A percentile compares a stretch with the other conserved stretches of the same genome.
These are phyloP conservation scores for Claviceps purpurea DNA, from an alignment of 2,329 filamentous ascomycete species.

Conservation along the genomic window DNA sequence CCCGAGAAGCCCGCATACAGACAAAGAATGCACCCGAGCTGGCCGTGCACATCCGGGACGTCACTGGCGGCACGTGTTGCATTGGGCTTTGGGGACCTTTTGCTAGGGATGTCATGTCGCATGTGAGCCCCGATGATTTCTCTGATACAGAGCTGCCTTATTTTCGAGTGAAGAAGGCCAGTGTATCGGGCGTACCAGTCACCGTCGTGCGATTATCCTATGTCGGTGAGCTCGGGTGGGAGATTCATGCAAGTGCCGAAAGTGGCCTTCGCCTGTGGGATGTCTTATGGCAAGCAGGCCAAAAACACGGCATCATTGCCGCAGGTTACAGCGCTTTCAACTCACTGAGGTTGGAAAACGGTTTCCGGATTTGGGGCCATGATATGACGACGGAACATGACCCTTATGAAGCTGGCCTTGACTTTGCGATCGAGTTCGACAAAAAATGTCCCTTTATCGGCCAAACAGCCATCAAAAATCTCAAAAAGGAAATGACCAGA, in stretches of 20 bases:
- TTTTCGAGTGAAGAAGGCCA: constrained; percentile 33
- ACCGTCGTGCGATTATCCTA: constrained; percentile 42
- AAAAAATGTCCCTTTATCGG: constrained; percentile 38
- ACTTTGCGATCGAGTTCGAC: constrained; percentile 30
- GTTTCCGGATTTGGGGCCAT: constrained; percentile 40
- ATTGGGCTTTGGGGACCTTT: constrained; percentile 50
- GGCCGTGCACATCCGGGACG: constrained; percentile 40
- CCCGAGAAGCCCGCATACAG: constrained; percentile 37
- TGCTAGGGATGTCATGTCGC: constrained; percentile 35
- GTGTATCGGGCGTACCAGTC: constrained; percentile 42
- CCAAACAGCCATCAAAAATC: constrained; percentile 30
- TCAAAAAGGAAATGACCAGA: constrained; percentile 20
- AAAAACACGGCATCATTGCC: constrained; percentile 40
- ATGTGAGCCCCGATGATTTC: constrained; percentile 32
- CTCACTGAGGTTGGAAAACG: constrained; percentile 44
- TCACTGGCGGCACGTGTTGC: constrained; percentile 46
- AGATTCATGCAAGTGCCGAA: constrained; percentile 47
- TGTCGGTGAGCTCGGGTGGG: constrained; percentile 50
- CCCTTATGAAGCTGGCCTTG: constrained; percentile 45
- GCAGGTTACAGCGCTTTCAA: constrained; percentile 46
- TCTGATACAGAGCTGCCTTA: constrained; percentile 32
- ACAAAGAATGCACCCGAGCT: constrained; percentile 23
- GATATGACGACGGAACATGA: constrained; percentile 50
- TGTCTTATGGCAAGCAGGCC: constrained; percentile 38
- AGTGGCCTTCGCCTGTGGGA: constrained; percentile 47